phyloP scores from a whole-genome alignment of 2,329 filamentous ascomycete species.

The Fusarium sp. region DNA sequence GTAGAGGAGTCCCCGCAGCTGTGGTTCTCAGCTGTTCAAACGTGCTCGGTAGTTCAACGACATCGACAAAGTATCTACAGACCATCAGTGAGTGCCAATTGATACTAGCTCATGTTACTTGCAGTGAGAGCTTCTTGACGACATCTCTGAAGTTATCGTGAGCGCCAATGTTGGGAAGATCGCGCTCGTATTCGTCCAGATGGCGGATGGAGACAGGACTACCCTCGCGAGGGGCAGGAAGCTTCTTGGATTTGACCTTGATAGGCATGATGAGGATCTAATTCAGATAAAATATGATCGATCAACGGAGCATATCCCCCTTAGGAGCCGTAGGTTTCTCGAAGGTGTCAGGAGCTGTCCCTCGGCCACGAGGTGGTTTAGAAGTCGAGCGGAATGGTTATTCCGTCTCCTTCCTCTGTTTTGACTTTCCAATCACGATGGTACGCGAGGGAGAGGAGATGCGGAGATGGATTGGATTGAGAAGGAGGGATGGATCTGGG shows the following conservation, averaged over 20 bases:
- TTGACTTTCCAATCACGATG: neutral
- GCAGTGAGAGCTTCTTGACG: slow-evolving; percentile 74
- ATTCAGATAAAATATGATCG: neutral
- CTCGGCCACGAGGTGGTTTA: neutral
- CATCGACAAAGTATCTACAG: slow-evolving; percentile 68
- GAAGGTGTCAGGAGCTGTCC: neutral
- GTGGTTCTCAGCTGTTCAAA: slow-evolving; percentile 79
- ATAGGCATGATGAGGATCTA: slow-evolving; percentile 47
- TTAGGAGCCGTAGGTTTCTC: neutral
- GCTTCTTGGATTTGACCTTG: slow-evolving; percentile 48
- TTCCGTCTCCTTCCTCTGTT: slow-evolving; percentile 7
- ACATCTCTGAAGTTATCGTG: slow-evolving; percentile 70
- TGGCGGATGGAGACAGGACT: slow-evolving; percentile 48
- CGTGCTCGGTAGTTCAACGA: slow-evolving; percentile 70
- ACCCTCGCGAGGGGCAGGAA: slow-evolving; percentile 46
- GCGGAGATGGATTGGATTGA: slow-evolving; percentile 5
- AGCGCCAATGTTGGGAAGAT: slow-evolving; percentile 65
- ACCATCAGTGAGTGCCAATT: slow-evolving; percentile 5
- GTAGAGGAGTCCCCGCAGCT: slow-evolving; percentile 67
- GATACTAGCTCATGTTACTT: slow-evolving; percentile 31
- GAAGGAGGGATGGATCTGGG: neutral
- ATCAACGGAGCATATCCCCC: neutral
- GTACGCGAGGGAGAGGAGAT: slow-evolving; percentile 17
- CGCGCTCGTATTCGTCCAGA: slow-evolving; percentile 45
- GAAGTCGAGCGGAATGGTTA: neutral